Percentiles rank a stretch among this genome's conserved stretches.
Evolutionary conservation across 1,284 basidiomycete species (phyloP).

Genomic region (Takashimella koratensis): DNA sequence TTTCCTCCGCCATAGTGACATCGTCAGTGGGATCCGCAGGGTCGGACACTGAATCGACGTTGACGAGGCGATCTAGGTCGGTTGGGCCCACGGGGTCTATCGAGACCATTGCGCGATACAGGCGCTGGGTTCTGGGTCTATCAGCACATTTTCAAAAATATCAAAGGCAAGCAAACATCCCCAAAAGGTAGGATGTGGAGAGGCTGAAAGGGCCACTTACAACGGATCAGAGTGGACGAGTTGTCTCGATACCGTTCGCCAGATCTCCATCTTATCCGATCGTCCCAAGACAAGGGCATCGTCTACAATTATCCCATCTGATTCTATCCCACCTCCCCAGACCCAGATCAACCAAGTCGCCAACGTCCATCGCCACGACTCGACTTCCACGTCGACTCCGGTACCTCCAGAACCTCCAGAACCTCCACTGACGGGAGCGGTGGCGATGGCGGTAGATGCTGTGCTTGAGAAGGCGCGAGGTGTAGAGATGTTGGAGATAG

Average conservation of each 20-base stretch:
- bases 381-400: conserved; percentile 7
- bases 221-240: conserved; percentile 14
- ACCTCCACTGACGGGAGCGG: too few species aligned
- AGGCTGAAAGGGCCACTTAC: conserved; percentile 7
- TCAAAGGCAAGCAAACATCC: neutral
- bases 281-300: conserved; percentile 3
- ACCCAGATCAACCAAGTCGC: conserved; percentile 12
- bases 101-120: neutral
- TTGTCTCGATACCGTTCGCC: conserved; percentile 9
- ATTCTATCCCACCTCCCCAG: conserved; percentile 1
- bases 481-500: conserved; percentile 7
- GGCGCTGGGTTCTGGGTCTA: neutral
- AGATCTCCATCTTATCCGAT: conserved; percentile 3
- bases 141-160: neutral
- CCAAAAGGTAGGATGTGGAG: neutral
- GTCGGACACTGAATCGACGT: too few species aligned
- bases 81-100: neutral
- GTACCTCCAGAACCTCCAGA: too few species aligned
- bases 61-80: conserved; percentile 6
- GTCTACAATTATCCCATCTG: neutral
- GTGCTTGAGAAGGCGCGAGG: conserved; percentile 2
- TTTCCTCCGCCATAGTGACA: conserved; percentile 2
- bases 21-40: too few species aligned
- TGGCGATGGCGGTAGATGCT: neutral
- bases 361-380: conserved; percentile 17